Base-by-base conservation (phyloP, 2,329 filamentous ascomycete genomes). In the Nemania abortiva region DNA sequence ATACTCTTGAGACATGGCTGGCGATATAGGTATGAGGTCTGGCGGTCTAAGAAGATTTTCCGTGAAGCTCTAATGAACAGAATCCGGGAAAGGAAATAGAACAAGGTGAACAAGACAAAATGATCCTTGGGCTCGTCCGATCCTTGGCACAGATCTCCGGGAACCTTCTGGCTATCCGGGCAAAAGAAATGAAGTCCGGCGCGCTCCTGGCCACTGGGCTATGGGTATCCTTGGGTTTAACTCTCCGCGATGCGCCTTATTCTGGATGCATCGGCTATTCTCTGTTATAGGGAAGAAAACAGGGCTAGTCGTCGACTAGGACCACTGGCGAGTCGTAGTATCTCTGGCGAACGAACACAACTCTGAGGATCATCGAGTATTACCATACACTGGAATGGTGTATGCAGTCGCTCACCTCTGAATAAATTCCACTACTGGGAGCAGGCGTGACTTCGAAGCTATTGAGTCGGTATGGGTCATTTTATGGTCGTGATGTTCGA, bases 1-100 rank as follows among this genome's bases (percentile, higher is more conserved):
- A 66, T 84, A 81, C 74, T 84, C 82, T 78, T 81, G 82, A 70
- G 84, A 79, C 78, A 82, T 81, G 75, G 80, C 79, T 73, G 84
- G 76, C 71, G 78, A 80, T 76, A 82, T 83, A 4, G 34, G 34
- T 37, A 37, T 37, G 82, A 79, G 81, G 84, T 81, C 63, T 85
- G 82, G 75, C 82, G 81, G 63, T 72, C 72, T 69, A 73, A 66
- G 70, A 75, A 72, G 52, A 63, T 65, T 63, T 65, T 71, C 39
- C n/a, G 47, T 27, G 53, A 53, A 54, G n/a, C 54, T 64, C 31
- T 63, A 56, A 49, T 22, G 22, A 60, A 63, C 7, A 52, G 15
- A 65, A 65, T 29, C 54, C 52, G 24, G 56, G 55, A 52, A 65
- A 50, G 39, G 50, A 69, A 66, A 66, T 24, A 68, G 47, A 63